Percentiles rank a stretch among this genome's conserved stretches.
These are phyloP conservation scores for Suillus paluster DNA, from an alignment of 768 basidiomycete species.

Conservation along the genomic window DNA sequence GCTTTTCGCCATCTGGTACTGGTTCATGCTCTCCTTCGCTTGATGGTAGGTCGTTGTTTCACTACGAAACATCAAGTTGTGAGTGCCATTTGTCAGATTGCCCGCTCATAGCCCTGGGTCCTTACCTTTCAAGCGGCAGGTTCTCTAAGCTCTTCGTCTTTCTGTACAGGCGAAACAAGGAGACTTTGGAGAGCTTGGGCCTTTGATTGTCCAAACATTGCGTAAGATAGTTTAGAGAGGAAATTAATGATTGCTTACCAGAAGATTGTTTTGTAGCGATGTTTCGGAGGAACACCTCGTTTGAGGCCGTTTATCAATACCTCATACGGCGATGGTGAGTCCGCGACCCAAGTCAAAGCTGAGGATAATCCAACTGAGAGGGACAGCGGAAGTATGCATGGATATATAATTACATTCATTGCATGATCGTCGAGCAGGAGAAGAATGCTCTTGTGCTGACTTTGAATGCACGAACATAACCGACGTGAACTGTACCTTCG, in stretches of 20 bases:
- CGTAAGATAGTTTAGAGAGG: background rate
- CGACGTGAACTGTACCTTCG: slow-evolving; percentile 61
- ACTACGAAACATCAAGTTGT: slow-evolving; percentile 13
- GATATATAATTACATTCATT: slow-evolving; percentile 63
- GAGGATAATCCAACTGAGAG: slow-evolving; percentile 6
- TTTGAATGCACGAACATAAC: slow-evolving; percentile 64
- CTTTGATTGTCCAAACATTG: slow-evolving; percentile 33
- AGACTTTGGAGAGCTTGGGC: slow-evolving; percentile 55
- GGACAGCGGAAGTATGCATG: background rate
- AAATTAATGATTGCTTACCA: slow-evolving; percentile 45
- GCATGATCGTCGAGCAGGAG: slow-evolving; percentile 49
- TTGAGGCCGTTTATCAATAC: slow-evolving; percentile 80
- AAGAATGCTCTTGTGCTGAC: slow-evolving; percentile 16
- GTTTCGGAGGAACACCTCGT: slow-evolving; percentile 76
- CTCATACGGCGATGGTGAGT: slow-evolving; percentile 51
- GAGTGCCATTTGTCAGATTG: background rate
- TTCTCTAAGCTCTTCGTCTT: slow-evolving; percentile 24
- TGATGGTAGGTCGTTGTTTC: slow-evolving; percentile 47
- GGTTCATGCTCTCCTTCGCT: slow-evolving; percentile 44
- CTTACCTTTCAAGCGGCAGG: slow-evolving; percentile 15
- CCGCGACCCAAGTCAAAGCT: slow-evolving; percentile 78
- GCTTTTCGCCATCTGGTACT: slow-evolving; percentile 58
- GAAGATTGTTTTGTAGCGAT: slow-evolving; percentile 63
- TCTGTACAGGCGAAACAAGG: slow-evolving; percentile 54
- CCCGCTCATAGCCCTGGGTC: background rate